phyloP scores from a whole-genome alignment of 2,329 filamentous ascomycete species.

The Colletotrichum tofieldiae region DNA sequence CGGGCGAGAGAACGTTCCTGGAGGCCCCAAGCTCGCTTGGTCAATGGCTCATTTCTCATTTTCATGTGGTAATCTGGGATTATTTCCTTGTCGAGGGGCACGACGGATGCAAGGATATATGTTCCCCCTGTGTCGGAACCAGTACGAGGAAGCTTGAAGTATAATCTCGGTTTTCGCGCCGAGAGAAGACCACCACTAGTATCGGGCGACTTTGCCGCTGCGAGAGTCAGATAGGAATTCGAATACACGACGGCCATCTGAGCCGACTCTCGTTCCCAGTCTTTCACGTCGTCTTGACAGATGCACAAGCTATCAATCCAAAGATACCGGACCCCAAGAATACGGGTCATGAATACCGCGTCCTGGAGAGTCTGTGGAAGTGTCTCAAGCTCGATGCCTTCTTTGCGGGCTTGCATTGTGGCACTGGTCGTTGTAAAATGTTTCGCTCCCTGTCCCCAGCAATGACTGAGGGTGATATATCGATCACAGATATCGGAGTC shows the following conservation, averaged over 20 bases:
- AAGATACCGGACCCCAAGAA: constrained; percentile 47
- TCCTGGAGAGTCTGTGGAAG: constrained; percentile 48
- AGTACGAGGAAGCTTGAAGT: constrained; percentile 9
- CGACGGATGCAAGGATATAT: constrained; percentile 9
- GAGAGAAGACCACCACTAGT: constrained; percentile 45
- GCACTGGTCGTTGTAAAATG: constrained; percentile 31
- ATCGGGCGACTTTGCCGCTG: constrained; percentile 45
- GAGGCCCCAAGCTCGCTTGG: constrained; percentile 49
- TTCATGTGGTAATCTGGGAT: constrained; percentile 4
- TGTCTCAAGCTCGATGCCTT: neutral
- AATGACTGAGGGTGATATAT: constrained; percentile 34
- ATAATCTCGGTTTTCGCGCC: neutral
- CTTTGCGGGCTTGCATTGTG: constrained; percentile 15
- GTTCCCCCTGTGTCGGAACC: neutral
- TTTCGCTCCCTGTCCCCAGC: constrained; percentile 23
- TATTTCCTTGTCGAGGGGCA: constrained; percentile 20
- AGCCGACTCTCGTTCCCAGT: constrained; percentile 46
- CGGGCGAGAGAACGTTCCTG: constrained; percentile 51
- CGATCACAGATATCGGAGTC: neutral
- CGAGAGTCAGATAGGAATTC: constrained; percentile 46
- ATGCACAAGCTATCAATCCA: constrained; percentile 54
- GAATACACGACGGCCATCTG: constrained; percentile 50
- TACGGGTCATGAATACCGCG: constrained; percentile 45
- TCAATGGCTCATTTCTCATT: constrained; percentile 31
- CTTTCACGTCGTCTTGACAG: constrained; percentile 47